phyloP scores from a whole-genome alignment of 2,329 filamentous ascomycete genomes.

The Fusarium siculi region DNA sequence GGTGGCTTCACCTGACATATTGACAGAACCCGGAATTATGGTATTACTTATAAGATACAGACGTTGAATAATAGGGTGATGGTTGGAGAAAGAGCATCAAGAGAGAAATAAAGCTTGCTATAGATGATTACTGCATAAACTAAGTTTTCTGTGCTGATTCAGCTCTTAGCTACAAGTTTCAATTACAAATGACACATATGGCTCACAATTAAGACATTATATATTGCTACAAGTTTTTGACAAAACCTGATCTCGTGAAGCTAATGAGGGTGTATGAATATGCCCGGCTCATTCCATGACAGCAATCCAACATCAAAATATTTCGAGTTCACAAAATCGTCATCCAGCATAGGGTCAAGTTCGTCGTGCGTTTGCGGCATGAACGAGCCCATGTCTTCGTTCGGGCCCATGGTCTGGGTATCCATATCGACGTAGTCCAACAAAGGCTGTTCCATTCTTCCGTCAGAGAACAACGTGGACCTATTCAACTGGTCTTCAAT shows the following conservation, averaged over 20 bases:
- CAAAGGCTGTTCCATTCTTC: not conserved
- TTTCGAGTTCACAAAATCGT: not conserved
- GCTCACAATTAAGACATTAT: too few relatives aligned
- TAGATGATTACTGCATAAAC: not conserved
- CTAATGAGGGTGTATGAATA: not conserved
- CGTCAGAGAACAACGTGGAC: not conserved
- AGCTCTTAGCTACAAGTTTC: too few relatives aligned
- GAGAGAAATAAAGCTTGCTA: fast-evolving
- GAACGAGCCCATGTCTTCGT: not conserved
- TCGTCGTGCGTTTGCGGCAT: not conserved
- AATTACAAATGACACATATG: too few relatives aligned
- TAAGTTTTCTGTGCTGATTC: too few relatives aligned
- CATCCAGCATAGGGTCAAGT: fast-evolving
- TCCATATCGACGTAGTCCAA: not conserved
- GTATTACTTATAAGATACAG: too few relatives aligned
- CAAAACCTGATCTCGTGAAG: fast-evolving
- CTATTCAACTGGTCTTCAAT: not conserved
- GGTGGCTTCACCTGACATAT: not conserved
- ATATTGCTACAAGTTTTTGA: too few relatives aligned
- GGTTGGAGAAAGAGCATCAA: fast-evolving
- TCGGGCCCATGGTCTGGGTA: fast-evolving
- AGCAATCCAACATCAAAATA: not conserved
- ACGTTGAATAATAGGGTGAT: fast-evolving
- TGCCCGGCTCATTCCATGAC: not conserved
- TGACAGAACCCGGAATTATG: not conserved